Conservation (phyloP, 1,284 basidiomycete genomes). For the Tilletia caries region DNA sequence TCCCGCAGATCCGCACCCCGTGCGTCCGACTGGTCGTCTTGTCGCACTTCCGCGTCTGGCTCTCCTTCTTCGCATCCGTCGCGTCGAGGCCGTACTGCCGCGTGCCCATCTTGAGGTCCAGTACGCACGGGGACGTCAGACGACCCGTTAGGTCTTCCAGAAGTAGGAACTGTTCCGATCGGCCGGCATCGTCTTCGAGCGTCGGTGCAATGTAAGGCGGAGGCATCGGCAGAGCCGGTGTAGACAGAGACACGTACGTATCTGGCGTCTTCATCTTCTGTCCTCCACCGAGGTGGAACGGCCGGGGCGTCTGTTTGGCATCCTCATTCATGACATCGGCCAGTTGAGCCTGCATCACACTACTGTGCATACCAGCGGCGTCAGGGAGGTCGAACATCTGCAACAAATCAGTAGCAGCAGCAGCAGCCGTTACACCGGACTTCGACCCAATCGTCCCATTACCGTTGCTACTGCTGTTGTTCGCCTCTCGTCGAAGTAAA, state of each 20-base stretch:
- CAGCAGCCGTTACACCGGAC: too few relatives aligned
- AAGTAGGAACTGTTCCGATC: constrained; percentile 95
- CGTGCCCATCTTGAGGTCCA: constrained; percentile 99
- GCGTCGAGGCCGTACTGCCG: constrained; percentile 97
- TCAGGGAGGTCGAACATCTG: neutral
- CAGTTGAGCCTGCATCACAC: too few relatives aligned
- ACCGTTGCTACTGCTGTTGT: neutral
- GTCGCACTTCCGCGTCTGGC: constrained; percentile 97
- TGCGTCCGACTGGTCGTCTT: constrained; percentile 85
- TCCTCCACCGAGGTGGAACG: neutral
- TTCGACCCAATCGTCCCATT: neutral
- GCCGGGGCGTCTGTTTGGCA: constrained; percentile 16
- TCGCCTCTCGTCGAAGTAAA: neutral
- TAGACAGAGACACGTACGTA: neutral
- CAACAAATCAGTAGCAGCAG: too few relatives aligned
- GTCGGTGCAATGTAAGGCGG: neutral
- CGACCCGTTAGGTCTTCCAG: constrained; percentile 98
- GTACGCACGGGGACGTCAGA: constrained; percentile 88
- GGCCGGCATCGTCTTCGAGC: constrained; percentile 54
- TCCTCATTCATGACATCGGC: neutral
- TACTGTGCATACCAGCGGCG: neutral
- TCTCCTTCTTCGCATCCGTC: constrained; percentile 85
- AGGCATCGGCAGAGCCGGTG: neutral
- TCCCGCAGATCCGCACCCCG: constrained; percentile 92
- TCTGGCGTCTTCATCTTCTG: neutral